A percentile compares a stretch with the other conserved stretches of the same genome.
Conservation (phyloP, 768 basidiomycete genomes). For the Boletus rufocinnamomeus region DNA sequence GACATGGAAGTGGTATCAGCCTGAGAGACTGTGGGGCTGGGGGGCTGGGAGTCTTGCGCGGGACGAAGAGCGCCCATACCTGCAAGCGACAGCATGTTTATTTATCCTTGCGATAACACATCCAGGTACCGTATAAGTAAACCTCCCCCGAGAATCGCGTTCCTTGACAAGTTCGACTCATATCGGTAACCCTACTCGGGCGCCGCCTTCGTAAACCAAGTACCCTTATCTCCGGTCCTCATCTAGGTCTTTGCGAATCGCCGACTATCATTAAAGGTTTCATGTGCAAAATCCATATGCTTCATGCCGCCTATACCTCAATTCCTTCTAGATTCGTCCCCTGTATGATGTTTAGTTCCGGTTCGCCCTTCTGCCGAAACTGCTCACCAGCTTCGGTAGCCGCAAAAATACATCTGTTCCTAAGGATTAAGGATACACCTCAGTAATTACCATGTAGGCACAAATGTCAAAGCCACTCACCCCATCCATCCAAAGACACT, state of each 20-base stretch:
- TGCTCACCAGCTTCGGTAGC: slow-evolving; percentile 73
- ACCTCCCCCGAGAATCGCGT: neutral
- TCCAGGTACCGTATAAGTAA: neutral
- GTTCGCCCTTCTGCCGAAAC: neutral
- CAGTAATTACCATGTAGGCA: neutral
- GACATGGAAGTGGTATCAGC: neutral
- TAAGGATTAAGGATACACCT: slow-evolving; percentile 38
- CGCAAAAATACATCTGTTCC: slow-evolving; percentile 84
- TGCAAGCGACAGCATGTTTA: slow-evolving; percentile 13
- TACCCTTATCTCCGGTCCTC: slow-evolving; percentile 16
- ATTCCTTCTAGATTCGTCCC: slow-evolving; percentile 86
- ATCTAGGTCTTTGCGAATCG: slow-evolving; percentile 2
- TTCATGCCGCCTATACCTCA: slow-evolving; percentile 52
- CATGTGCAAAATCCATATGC: neutral
- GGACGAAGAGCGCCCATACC: slow-evolving; percentile 13
- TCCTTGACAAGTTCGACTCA: neutral
- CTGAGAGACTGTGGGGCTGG: neutral
- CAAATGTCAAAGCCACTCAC: slow-evolving; percentile 43
- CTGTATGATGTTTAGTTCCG: slow-evolving; percentile 38
- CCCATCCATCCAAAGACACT: slow-evolving; percentile 82
- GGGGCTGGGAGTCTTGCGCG: neutral
- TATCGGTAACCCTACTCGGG: neutral
- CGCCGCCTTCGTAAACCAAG: neutral
- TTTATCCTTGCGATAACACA: neutral
- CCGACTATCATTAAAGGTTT: slow-evolving; percentile 4